These are phyloP conservation scores for Blastobotrys attinorum DNA, from an alignment of 805 yeast genomes.

Conservation along the genomic window DNA sequence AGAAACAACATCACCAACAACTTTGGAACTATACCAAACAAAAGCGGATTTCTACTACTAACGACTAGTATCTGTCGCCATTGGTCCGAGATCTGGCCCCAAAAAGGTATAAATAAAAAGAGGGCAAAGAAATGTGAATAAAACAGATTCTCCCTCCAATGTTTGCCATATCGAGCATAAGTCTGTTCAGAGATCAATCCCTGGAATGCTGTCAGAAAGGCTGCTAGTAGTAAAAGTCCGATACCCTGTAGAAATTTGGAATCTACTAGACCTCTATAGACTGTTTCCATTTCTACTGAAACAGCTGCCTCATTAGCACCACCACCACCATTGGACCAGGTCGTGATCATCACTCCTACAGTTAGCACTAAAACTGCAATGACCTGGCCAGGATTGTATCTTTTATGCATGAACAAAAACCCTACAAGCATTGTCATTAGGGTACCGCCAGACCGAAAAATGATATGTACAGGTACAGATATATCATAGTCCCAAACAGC, in stretches of 20 bases:
- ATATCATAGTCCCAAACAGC: constrained; percentile 48
- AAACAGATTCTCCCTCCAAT: constrained; percentile 61
- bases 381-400: constrained; percentile 40
- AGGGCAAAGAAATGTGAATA: constrained; percentile 50
- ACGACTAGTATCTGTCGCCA: constrained; percentile 15
- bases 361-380: constrained; percentile 45
- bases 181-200: constrained; percentile 51
- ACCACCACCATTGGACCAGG: constrained; percentile 9
- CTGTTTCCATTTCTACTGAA: not conserved
- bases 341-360: constrained; percentile 44
- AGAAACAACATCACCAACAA: constrained; percentile 29
- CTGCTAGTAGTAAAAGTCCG: constrained; percentile 37
- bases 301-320: not conserved
- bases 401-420: constrained; percentile 36
- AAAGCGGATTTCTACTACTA: constrained; percentile 11
- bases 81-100: constrained; percentile 28
- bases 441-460: constrained; percentile 57
- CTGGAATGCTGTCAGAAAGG: constrained; percentile 46
- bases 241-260: constrained; percentile 30
- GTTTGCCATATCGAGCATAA: constrained; percentile 41
- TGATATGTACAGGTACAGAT: constrained; percentile 60
- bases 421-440: constrained; percentile 56
- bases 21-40: constrained; percentile 21
- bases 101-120: constrained; percentile 41
- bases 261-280: not conserved